A percentile compares a stretch with the other conserved stretches of the same genome.
Evolutionary conservation across 495 filamentous ascomycete species (phyloP).

Genomic region (Aspergillus diversus): DNA sequence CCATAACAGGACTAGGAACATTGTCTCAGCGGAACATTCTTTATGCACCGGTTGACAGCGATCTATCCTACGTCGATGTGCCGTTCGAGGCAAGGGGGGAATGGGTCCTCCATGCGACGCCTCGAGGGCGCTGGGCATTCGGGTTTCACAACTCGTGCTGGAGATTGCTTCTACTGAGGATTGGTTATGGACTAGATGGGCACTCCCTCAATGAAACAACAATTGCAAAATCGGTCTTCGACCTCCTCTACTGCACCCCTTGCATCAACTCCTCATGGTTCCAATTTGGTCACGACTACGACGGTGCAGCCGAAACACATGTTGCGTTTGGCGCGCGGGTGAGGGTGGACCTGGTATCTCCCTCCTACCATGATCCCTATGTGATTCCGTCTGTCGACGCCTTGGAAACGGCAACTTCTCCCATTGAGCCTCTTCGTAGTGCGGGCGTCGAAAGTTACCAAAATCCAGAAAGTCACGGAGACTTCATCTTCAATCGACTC

Average conservation of each 20-base stretch:
- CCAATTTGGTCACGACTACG: slow-evolving; percentile 23
- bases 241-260: slow-evolving; percentile 21
- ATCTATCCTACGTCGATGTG: slow-evolving; percentile 20
- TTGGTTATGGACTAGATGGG: slow-evolving; percentile 16
- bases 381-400: slow-evolving; percentile 16
- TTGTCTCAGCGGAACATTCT: slow-evolving; percentile 4
- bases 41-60: slow-evolving; percentile 10
- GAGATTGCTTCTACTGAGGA: slow-evolving; percentile 22
- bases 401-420: slow-evolving; percentile 7
- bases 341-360: slow-evolving; percentile 12
- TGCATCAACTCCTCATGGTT: slow-evolving; percentile 12
- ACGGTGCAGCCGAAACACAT: slow-evolving; percentile 19
- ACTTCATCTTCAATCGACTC: slow-evolving; percentile 13
- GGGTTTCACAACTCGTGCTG: slow-evolving; percentile 27
- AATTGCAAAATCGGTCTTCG: slow-evolving; percentile 20
- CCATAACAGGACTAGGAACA: slow-evolving; percentile 22
- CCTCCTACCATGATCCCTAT: slow-evolving; percentile 21
- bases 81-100: slow-evolving; percentile 13
- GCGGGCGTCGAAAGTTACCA: neutral
- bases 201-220: neutral
- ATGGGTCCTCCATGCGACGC: slow-evolving; percentile 18
- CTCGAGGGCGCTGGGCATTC: slow-evolving; percentile 20
- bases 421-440: neutral
- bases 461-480: neutral
- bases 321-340: slow-evolving; percentile 1